Evolutionary conservation across 1,284 basidiomycete genomes (phyloP).

Genomic region (Moesziomyces sp.): DNA sequence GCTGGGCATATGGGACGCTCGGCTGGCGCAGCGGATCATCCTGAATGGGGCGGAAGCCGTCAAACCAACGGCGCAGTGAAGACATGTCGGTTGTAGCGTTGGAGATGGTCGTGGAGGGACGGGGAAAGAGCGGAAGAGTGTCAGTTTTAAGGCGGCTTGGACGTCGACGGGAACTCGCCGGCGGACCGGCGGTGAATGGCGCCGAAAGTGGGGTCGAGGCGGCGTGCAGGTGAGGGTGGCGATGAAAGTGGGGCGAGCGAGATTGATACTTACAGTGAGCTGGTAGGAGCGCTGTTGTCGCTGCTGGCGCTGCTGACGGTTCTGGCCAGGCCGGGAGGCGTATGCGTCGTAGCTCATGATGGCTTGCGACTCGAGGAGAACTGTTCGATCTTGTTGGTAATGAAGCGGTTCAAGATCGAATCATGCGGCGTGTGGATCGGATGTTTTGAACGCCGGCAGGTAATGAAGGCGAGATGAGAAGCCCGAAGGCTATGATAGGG

Average conservation of each 20-base stretch:
- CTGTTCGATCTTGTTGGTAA: neutral
- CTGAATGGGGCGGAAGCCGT: slow-evolving; percentile 27
- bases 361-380: neutral
- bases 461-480: no score
- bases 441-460: no score
- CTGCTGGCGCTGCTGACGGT: slow-evolving; percentile 28
- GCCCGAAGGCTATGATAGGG: no score
- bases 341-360: slow-evolving; percentile 40
- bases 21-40: slow-evolving; percentile 38
- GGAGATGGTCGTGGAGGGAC: neutral
- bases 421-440: neutral
- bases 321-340: slow-evolving; percentile 15
- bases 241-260: neutral
- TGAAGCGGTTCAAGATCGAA: neutral
- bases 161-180: no score
- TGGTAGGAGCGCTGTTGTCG: slow-evolving; percentile 29
- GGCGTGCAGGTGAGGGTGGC: no score
- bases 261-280: slow-evolving; percentile 26
- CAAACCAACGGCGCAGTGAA: slow-evolving; percentile 24
- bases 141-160: no score
- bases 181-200: no score
- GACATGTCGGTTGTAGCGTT: slow-evolving; percentile 12
- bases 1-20: slow-evolving; percentile 15
- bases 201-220: no score
- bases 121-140: neutral